These are phyloP conservation scores for Trichosporon sp. DNA, from an alignment of 1,284 basidiomycete genomes.

Conservation along the genomic window DNA sequence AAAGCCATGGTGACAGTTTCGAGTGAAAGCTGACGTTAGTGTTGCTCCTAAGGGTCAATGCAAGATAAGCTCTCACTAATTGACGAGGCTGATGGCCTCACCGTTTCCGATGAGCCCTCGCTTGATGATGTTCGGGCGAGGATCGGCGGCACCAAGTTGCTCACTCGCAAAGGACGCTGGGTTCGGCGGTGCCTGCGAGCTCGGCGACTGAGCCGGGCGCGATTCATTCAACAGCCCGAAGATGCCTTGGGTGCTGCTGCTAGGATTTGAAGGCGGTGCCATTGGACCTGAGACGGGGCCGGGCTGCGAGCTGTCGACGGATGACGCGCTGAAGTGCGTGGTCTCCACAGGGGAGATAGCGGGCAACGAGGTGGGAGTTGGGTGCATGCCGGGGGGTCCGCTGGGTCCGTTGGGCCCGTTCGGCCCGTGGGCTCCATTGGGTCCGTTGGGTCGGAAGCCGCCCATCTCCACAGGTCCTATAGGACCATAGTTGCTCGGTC, in stretches of 20 bases:
- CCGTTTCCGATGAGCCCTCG: conserved; percentile 37
- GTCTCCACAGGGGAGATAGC: conserved; percentile 29
- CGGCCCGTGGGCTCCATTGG: background rate
- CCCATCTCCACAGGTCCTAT: background rate
- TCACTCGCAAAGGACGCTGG: conserved; percentile 22
- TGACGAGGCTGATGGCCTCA: conserved; percentile 42
- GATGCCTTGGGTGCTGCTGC: conserved; percentile 23
- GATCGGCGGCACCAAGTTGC: conserved; percentile 43
- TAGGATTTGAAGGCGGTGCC: conserved; percentile 7
- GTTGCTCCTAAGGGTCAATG: background rate
- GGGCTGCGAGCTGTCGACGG: conserved; percentile 13
- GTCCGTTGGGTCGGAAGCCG: background rate
- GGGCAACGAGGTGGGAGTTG: conserved; percentile 7
- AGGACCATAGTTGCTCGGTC: conserved; percentile 11
- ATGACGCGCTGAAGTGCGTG: background rate
- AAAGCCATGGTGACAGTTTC: conserved; percentile 43
- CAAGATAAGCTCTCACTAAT: conserved; percentile 41
- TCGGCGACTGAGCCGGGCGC: conserved; percentile 20
- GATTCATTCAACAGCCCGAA: conserved; percentile 30
- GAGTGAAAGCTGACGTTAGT: conserved; percentile 42
- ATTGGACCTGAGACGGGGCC: conserved; percentile 11
- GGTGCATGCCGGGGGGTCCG: background rate
- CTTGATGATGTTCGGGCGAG: conserved; percentile 47
- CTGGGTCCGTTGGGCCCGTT: background rate
- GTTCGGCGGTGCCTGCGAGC: background rate